Percentiles rank a stretch among this genome's conserved stretches.
Conservation (phyloP, 805 yeast species). For the Teunomyces kruisii region DNA sequence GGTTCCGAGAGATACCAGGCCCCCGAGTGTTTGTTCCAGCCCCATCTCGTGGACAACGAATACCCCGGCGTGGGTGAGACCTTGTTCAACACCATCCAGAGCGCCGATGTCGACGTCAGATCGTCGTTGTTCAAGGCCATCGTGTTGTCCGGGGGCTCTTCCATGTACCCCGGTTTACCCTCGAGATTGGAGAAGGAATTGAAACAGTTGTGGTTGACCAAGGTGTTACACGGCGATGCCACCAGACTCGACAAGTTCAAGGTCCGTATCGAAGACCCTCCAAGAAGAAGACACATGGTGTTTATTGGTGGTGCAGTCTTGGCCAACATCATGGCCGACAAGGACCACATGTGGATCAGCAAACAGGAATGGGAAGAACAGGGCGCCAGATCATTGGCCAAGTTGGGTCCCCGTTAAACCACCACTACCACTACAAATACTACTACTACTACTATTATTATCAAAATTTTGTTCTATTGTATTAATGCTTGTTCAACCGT, state of each 20-base stretch:
- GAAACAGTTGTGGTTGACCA: constrained; percentile 92
- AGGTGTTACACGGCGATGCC: constrained; percentile 85
- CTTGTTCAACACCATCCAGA: constrained; percentile 82
- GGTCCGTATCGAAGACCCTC: constrained; percentile 97
- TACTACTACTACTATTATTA: neutral
- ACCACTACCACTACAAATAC: neutral
- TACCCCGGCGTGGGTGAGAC: constrained; percentile 96
- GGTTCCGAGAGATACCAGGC: constrained; percentile 97
- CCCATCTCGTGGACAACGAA: constrained; percentile 90
- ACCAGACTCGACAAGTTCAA: constrained; percentile 86
- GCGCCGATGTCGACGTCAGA: constrained; percentile 93
- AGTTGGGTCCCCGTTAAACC: constrained; percentile 84
- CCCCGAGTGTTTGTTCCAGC: constrained; percentile 96
- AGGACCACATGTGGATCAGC: constrained; percentile 96
- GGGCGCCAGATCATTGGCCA: constrained; percentile 80
- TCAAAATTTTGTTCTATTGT: neutral
- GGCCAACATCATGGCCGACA: constrained; percentile 97
- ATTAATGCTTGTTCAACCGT: constrained; percentile 17
- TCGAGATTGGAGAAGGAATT: constrained; percentile 92
- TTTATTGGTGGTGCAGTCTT: constrained; percentile 98
- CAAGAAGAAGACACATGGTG: constrained; percentile 98
- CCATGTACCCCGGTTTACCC: constrained; percentile 98
- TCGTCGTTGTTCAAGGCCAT: constrained; percentile 86
- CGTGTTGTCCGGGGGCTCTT: constrained; percentile 95
- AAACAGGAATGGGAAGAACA: constrained; percentile 98